A percentile compares a stretch with the other conserved stretches of the same genome.
Conservation (phyloP, 805 yeast species). For the Monosporozyma aquatica region DNA sequence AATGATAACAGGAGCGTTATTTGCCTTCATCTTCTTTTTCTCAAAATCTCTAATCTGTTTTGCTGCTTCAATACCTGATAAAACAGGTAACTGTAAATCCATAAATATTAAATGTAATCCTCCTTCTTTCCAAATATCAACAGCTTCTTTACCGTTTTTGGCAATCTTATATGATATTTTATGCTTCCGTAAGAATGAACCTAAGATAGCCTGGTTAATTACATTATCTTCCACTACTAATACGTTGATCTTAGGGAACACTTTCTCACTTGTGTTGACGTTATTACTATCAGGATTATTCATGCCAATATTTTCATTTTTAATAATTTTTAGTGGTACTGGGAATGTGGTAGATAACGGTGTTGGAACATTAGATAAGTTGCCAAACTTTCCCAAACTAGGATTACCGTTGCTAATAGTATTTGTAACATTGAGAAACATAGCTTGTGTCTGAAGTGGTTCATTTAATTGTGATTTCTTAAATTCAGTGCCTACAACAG, state of each 20-base stretch:
- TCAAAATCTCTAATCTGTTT: constrained; percentile 84
- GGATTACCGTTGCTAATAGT: constrained; percentile 16
- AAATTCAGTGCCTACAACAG: constrained; percentile 11
- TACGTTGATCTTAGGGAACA: constrained; percentile 82
- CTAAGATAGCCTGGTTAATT: constrained; percentile 85
- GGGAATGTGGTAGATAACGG: constrained; percentile 2
- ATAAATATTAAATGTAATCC: constrained; percentile 90
- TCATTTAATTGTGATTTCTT: constrained; percentile 2
- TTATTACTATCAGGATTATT: not conserved
- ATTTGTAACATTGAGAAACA: not conserved
- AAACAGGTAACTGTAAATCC: constrained; percentile 95
- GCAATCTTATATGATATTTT: constrained; percentile 80
- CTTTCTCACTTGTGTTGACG: constrained; percentile 37
- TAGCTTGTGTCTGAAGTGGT: not conserved
- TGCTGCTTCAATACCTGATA: constrained; percentile 93
- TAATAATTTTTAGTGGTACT: constrained; percentile 1
- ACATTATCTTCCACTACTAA: constrained; percentile 94
- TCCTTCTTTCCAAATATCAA: constrained; percentile 89
- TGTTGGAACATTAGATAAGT: not conserved
- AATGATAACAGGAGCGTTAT: constrained; percentile 86
- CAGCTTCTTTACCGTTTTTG: constrained; percentile 88
- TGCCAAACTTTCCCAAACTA: constrained; percentile 9
- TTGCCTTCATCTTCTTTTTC: constrained; percentile 39
- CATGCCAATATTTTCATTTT: not conserved
- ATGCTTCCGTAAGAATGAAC: constrained; percentile 77